Evolutionary conservation across 257 asterid genomes (phyloP), one percentile per base, ranked within the genome.

Genomic region (Gynochthodes officinalis): DNA sequence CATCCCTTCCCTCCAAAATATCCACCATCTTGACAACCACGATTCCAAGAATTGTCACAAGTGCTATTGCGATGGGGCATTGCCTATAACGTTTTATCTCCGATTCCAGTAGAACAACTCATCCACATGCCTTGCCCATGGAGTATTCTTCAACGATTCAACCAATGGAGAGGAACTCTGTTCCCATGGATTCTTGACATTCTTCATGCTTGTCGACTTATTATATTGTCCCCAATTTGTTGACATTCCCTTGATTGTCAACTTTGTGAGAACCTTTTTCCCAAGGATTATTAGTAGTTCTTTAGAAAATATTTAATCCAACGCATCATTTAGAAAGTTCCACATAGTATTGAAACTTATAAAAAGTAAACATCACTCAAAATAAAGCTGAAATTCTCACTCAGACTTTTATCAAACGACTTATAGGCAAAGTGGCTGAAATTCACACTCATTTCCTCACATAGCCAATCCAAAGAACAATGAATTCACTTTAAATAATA

Each of bases 161-260:
- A 50, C 86, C 18, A 30, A 72, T 67, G 67, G 33, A 37, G 72
- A 64, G 80, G 63, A 61, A 59, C 72, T 83, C 70, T 83, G 86
- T 74, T 86, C 90, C 97, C 98, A 90, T 12, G 94, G 91, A 72
- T 87, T 74, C 4, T 55, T 83, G n/a, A 19, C 39, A 10, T 64
- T 79, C 59, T 81, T 81, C 76, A 76, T 55, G 70, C 77, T 69
- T 55, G 69, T 73, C 0, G 84, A 53, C 65, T 80, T 83, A 49
- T 73, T 80, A 87, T 88, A 81, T 61, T 79, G 78, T 66, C 73
- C 79, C 93, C 88, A 86, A 72, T 81, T 84, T 63, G 48, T 75
- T 59, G 59, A 72, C 14, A 23, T 53, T 71, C 84, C 84, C 52
- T 81, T 76, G 27, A 73, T 49, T 66, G 64, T 48, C 78, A 39